Evolutionary conservation across 805 yeast genomes (phyloP), one percentile per base, ranked within the genome.

Genomic region (Wickerhamiella hasegawae): DNA sequence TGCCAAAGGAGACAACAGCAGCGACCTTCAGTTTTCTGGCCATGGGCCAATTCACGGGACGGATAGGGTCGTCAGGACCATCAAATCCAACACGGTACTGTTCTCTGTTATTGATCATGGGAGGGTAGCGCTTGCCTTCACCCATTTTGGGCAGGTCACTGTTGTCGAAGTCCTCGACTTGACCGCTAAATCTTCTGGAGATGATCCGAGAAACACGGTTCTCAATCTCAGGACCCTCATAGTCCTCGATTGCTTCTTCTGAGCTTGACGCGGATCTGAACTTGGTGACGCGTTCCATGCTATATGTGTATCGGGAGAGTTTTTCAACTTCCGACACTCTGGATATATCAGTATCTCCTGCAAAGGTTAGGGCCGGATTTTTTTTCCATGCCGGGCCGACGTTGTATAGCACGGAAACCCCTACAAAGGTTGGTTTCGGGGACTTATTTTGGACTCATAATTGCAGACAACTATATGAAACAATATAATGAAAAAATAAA

Each of bases 1-100:
- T 38, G 58, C 54, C 38, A 21, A 28, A 35, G 16, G 34, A 31
- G 15, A 33, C 5, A 3, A 20, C 16, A 19, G 26, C 20, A 9
- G 33, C 18, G 22, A 24, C 27, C 11, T 12, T 5, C n/a, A 32
- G 4, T 31, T 36, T 34, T 12, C 30, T 11, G 15, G 12, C 18
- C 21, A 32, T 4, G 16, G 34, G 15, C 41, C 41, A 38, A 17
- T 38, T 38, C 21, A 35, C 18, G 5, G 41, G 36, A 18, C 11
- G 26, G 19, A 18, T 10, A 5, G 33, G 31, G 22, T 38, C 41
- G 8, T 31, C 40, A 10, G 33, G 38, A 12, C 36, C 33, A 12
- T 38, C 33, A 25, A 35, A 38, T 18, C 25, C 36, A 3, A 38
- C 47, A 4, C 34, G 28, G 33, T 38, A 38, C 9, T 25, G 22